A percentile compares a stretch with the other conserved stretches of the same genome.
These are phyloP conservation scores for Schoenoplectus tabernaemontani DNA, from an alignment of 202 grass and related monocot genomes.

Conservation along the genomic window DNA sequence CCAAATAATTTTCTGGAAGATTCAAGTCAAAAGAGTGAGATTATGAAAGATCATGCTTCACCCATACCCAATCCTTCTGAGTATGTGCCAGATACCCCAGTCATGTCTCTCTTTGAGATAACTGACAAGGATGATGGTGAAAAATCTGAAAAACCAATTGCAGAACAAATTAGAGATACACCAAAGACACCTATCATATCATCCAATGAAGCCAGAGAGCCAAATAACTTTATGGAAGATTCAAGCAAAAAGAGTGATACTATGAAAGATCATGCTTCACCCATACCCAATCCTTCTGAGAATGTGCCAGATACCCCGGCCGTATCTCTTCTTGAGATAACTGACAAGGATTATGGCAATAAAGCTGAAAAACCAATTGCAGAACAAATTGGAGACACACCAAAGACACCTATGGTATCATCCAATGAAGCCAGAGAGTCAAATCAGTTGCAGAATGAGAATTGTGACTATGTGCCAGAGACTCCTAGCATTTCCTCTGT, in stretches of 20 bases:
- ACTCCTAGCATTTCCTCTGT: neutral
- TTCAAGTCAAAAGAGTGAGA: neutral
- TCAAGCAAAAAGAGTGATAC: conserved; percentile 1
- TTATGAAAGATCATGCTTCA: neutral
- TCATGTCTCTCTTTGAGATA: neutral
- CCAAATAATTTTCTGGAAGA: neutral
- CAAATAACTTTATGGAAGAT: neutral
- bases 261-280: neutral
- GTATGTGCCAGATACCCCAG: conserved; percentile 5
- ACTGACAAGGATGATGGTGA: neutral
- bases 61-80: neutral
- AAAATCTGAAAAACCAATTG: neutral
- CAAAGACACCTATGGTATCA: neutral
- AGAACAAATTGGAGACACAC: neutral
- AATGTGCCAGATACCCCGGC: conserved; percentile 15
- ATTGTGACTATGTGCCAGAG: conserved; percentile 3
- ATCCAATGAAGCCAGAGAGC: neutral
- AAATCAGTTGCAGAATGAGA: conserved; percentile 13
- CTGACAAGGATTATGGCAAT: neutral
- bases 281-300: neutral
- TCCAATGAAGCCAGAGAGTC: neutral
- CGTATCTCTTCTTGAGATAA: conserved; percentile 1
- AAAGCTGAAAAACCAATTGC: neutral
- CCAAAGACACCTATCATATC: too few relatives aligned
- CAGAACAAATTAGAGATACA: too few relatives aligned